Percentiles rank a stretch among this genome's conserved stretches.
Conservation (phyloP, 2,329 filamentous ascomycete species). For the Madurella mycetomatis region DNA sequence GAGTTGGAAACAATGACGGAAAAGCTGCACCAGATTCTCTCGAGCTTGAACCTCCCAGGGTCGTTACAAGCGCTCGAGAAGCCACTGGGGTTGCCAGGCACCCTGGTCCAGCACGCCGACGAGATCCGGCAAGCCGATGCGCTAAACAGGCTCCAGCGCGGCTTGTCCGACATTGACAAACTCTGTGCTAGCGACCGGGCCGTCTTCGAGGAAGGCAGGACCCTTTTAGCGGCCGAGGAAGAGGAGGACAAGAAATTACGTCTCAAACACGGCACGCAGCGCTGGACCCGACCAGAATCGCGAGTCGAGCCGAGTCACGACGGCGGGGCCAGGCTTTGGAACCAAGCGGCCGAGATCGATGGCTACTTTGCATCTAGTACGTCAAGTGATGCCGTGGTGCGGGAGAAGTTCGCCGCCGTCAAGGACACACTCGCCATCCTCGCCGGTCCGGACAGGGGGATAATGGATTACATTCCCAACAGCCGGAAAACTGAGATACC, state of each 20-base stretch:
- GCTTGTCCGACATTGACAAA: constrained; percentile 85
- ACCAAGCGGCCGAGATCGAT: constrained; percentile 71
- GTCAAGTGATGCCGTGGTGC: constrained; percentile 58
- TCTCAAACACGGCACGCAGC: constrained; percentile 76
- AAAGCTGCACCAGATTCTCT: constrained; percentile 71
- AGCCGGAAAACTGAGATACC: constrained; percentile 75
- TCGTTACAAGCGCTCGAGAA: constrained; percentile 94
- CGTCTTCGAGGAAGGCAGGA: constrained; percentile 78
- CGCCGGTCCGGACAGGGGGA: constrained; percentile 70
- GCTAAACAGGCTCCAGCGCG: constrained; percentile 68
- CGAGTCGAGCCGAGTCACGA: constrained; percentile 53
- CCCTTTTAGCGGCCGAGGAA: constrained; percentile 71
- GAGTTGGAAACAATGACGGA: constrained; percentile 79
- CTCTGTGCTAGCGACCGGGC: constrained; percentile 74
- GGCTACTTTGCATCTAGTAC: constrained; percentile 71
- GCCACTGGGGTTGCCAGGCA: constrained; percentile 82
- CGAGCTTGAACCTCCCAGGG: constrained; percentile 82
- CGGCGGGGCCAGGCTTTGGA: constrained; percentile 64
- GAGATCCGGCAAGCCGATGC: constrained; percentile 91
- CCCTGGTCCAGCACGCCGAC: constrained; percentile 82
- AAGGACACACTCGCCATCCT: constrained; percentile 72
- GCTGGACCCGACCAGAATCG: constrained; percentile 71
- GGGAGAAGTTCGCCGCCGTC: constrained; percentile 72
- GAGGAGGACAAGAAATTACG: constrained; percentile 76
- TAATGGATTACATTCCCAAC: constrained; percentile 87